Conservation (phyloP, 2,329 filamentous ascomycete genomes). For the Claviceps purpurea region DNA sequence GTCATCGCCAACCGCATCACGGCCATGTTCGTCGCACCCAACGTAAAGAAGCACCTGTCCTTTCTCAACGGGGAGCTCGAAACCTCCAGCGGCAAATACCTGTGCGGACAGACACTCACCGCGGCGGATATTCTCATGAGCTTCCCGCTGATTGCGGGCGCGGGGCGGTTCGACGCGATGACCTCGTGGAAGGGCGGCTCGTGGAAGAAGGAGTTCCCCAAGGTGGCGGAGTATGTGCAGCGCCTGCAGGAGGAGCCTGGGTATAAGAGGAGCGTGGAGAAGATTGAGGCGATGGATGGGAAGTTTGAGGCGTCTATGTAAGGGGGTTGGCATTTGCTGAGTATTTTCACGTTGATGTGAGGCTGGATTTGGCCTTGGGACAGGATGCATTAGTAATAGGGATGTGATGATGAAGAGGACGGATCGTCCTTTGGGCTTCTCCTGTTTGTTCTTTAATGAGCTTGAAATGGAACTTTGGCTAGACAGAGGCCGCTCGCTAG, state of each 20-base stretch:
- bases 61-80: constrained; percentile 36
- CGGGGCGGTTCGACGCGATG: constrained; percentile 24
- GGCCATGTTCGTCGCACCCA: constrained; percentile 30
- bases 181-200: constrained; percentile 28
- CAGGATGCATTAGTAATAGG: neutral
- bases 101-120: constrained; percentile 36
- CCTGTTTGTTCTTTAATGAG: too few species aligned
- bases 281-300: constrained; percentile 36
- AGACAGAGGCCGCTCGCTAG: too few species aligned
- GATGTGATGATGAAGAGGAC: neutral
- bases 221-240: constrained; percentile 32
- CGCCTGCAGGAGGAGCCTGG: constrained; percentile 32
- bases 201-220: constrained; percentile 28
- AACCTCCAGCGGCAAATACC: constrained; percentile 30
- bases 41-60: constrained; percentile 31
- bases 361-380: neutral
- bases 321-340: neutral
- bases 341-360: neutral
- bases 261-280: constrained; percentile 33
- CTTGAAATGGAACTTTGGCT: too few species aligned
- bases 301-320: constrained; percentile 14
- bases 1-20: constrained; percentile 29
- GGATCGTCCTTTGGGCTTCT: too few species aligned
- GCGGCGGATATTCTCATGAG: constrained; percentile 41
- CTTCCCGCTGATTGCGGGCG: constrained; percentile 35